A percentile compares a stretch with the other conserved stretches of the same genome.
Evolutionary conservation across 1,139 yeast species (phyloP).

Genomic region (Scheffersomyces segobiensis): DNA sequence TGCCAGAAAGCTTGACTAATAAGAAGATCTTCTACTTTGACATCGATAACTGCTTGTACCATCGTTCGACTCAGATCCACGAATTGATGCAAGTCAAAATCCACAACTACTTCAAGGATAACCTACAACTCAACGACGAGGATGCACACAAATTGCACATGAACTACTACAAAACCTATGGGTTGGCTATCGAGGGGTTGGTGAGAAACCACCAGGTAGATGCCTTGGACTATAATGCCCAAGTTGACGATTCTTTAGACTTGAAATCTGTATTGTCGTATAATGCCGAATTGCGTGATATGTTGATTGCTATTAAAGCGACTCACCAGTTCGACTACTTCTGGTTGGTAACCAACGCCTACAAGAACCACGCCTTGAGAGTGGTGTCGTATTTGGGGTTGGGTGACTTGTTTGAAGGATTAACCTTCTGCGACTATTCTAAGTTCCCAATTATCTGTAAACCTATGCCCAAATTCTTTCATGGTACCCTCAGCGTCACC

Average conservation of each 20-base stretch:
- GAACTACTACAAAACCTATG: conserved; percentile 81
- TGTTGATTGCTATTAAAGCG: conserved; percentile 47
- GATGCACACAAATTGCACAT: conserved; percentile 76
- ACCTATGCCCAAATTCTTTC: conserved; percentile 64
- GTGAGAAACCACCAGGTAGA: conserved; percentile 81
- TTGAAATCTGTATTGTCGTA: conserved; percentile 72
- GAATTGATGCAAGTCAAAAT: conserved; percentile 87
- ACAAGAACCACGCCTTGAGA: conserved; percentile 80
- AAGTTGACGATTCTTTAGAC: conserved; percentile 92
- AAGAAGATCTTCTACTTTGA: conserved; percentile 77
- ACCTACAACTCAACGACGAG: conserved; percentile 61
- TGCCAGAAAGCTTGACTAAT: conserved; percentile 31
- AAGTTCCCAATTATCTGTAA: conserved; percentile 73
- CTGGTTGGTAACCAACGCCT: conserved; percentile 96
- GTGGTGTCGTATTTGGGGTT: conserved; percentile 78
- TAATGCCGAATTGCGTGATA: conserved; percentile 50
- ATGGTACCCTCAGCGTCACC: conserved; percentile 62
- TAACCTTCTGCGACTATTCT: conserved; percentile 86
- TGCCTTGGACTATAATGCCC: conserved; percentile 82
- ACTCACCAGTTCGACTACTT: conserved; percentile 35
- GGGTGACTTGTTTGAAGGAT: conserved; percentile 90
- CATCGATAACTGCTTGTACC: conserved; percentile 87
- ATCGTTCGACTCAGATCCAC: conserved; percentile 71
- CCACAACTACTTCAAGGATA: conserved; percentile 72
- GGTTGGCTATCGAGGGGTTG: conserved; percentile 89